Evolutionary conservation across 306 rosid genomes (phyloP).

Genomic region (Ormosia emarginata): DNA sequence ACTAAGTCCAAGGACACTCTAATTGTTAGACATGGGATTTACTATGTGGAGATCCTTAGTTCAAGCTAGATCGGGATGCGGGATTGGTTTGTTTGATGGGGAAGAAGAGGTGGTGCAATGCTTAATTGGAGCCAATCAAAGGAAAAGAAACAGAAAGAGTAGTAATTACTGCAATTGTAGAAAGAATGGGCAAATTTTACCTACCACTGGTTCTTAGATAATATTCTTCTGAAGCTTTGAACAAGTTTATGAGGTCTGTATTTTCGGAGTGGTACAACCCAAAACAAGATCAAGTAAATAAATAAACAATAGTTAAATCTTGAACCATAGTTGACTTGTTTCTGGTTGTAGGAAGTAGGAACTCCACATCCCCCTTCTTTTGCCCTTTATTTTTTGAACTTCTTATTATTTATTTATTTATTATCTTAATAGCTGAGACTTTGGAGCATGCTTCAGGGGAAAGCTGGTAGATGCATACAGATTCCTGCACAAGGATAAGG

Average conservation of each 20-base stretch:
- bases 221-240: neutral
- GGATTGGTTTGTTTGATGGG: neutral
- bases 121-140: neutral
- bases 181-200: conserved; percentile 14
- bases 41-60: neutral
- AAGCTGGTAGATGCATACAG: conserved; percentile 90
- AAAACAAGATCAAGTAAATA: neutral
- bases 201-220: neutral
- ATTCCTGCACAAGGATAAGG: conserved; percentile 74
- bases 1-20: neutral
- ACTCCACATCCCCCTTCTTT: neutral
- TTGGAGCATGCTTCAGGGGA: conserved; percentile 59
- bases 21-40: neutral
- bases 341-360: neutral
- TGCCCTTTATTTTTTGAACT: neutral
- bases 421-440: conserved; percentile 26
- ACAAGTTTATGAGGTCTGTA: neutral
- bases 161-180: neutral
- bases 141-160: neutral
- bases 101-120: neutral
- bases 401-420: neutral
- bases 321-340: neutral
- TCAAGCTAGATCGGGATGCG: neutral
- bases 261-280: neutral
- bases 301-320: neutral